A percentile compares a stretch with the other conserved stretches of the same genome.
phyloP scores from a whole-genome alignment of 148 eudicot species.

The Chenopodium album region DNA sequence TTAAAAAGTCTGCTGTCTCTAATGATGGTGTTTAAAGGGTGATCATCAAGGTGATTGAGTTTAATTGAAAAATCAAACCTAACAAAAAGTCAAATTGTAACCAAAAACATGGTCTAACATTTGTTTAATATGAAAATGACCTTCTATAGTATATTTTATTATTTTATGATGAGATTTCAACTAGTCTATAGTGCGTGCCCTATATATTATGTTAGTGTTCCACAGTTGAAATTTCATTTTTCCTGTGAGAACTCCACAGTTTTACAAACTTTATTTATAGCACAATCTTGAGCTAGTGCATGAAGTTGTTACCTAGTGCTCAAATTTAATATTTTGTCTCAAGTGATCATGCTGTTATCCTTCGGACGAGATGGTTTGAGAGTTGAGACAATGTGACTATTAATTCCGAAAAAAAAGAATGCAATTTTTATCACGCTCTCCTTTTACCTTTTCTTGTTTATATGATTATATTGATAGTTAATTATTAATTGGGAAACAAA shows the following conservation, averaged over 20 bases:
- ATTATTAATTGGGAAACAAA: too few relatives aligned
- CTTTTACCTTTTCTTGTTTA: too few relatives aligned
- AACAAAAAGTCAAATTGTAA: background rate
- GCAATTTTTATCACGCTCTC: too few relatives aligned
- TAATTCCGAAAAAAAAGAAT: too few relatives aligned
- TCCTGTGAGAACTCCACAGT: background rate
- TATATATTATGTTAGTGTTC: background rate
- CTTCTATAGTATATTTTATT: background rate
- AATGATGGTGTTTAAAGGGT: conserved; percentile 23
- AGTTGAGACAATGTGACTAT: too few relatives aligned
- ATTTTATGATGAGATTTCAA: background rate
- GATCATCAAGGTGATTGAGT: background rate
- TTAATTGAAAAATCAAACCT: background rate
- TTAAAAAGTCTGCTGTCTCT: conserved; percentile 7
- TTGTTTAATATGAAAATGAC: conserved; percentile 11
- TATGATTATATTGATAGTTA: background rate
- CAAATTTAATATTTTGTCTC: background rate
- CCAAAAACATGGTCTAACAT: conserved; percentile 6
- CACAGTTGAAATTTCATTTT: background rate
- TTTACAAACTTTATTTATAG: background rate
- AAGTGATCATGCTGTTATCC: background rate
- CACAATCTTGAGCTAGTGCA: background rate
- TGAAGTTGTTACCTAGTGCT: background rate
- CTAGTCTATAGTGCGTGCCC: conserved; percentile 6
- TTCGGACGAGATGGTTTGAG: too few relatives aligned